Base-by-base conservation (phyloP, 2,329 filamentous ascomycete species). In the Colletotrichum tropicicola region DNA sequence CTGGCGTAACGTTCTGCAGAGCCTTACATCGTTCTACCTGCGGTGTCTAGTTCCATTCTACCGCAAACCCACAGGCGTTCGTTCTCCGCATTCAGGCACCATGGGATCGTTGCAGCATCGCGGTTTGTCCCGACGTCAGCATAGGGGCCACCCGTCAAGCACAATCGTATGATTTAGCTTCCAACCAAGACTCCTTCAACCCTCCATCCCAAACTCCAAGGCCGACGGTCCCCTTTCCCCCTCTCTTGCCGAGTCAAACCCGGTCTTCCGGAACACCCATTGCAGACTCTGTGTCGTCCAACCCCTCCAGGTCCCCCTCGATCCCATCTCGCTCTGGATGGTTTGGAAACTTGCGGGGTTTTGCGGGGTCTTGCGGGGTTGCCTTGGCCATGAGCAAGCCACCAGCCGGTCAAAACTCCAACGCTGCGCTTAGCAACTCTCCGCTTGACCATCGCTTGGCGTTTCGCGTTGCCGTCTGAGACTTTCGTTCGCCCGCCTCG, bases 291-390 rank as follows among this genome's bases (percentile, higher is more conserved):
- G 39, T 43, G 6, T 47, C 41, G 43, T n/a, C 30, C 23, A 10
- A n/a, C 23, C 48, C 48, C 48, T 49, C 32, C 27, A 45, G 28
- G 53, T 47, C 35, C 35, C 39, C 35, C 13, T 32, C 19, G 47
- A 47, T 35, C 60, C 39, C 44, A 58, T 59, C 39, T 39, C 21
- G 19, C n/a, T 56, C 59, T 21, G 9, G 13, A 17, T 28, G 47
- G 15, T 39, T 58, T 53, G 39, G 30, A 59, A 63, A 41, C 54
- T 23, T 63, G 60, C 47, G 60, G 60, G 60, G 55, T 59, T 63
- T 44, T 58, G 53, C 53, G 60, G 60, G 60, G 55, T 59, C 59
- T 44, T 58, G 53, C 53, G 59, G 59, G 59, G 53, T 58, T 51
- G 37, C 35, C 54, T 35, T 19, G 19, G 25, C 27, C 23, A 35